Base-by-base conservation (phyloP, 2,329 filamentous ascomycete genomes). In the Paecilomyces dactylethromorphus region DNA sequence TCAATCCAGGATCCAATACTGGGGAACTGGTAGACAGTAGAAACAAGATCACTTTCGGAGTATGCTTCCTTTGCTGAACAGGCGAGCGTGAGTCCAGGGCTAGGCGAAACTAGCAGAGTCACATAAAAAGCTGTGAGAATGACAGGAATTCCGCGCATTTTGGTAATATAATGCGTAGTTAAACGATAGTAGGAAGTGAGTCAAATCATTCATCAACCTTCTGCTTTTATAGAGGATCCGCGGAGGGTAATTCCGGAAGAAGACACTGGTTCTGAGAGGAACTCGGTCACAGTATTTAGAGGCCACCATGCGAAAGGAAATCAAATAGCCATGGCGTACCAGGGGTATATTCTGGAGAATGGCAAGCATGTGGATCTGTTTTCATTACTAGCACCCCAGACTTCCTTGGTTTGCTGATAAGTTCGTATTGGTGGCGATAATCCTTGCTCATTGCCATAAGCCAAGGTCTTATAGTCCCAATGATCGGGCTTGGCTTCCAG, bases 1-100 rank as follows among this genome's bases (percentile, higher is more conserved):
- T 74, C 72, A 31, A 74, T 59, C 70, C 69, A 73, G 11, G 70
- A 66, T 2, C 59, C 66, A 32, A 57, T 57, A 12, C 66, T 63
- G 3, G 65, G 62, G 53, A 70, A 71, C 55, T 70, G 63, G 53
- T 63, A 63, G 6, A 64, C 52, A 12, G 60, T 61, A 39, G 33
- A 39, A n/a, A 39, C 33, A 15, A 12, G 15, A 13, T 39, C 4
- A 4, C 11, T 13, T 11, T 13, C n/a, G 33, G 33, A 39, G 33
- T 15, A 1, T 39, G 5, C n/a, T 15, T 39, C 12, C 4, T 15
- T 1, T 15, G 13, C 12, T n/a, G 4, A 12, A 39, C n/a, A 15
- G n/a, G 11, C 12, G 10, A 39, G 33, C n/a, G 4, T 12, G 11
- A 39, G 33, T 13, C 11, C 33, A 39, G 15, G n/a, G 33, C 33